Evolutionary conservation across 768 basidiomycete species (phyloP), one percentile per base, ranked within the genome.

Genomic region (Kwoniella heveanensis): DNA sequence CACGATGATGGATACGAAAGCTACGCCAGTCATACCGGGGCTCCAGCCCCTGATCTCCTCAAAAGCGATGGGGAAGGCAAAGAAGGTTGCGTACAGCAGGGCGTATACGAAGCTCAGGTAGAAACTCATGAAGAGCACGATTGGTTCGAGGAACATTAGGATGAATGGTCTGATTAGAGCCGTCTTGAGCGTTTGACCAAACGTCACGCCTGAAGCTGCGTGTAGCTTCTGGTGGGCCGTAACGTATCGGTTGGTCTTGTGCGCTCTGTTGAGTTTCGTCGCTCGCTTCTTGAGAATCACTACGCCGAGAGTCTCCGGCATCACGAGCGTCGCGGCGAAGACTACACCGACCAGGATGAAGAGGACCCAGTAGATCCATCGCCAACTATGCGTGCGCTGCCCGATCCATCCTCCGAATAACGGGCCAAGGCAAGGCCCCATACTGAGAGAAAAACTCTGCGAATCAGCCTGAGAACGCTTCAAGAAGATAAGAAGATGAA

Each of bases 131-230:
- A 66, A 71, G 22, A 73, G 49, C 36, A 73, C 60, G 60, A 73
- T 69, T 1, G 69, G 65, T 48, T 73, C 72, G 29, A 50, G 36
- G 67, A 71, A 70, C 62, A 73, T 65, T 49, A 73, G 51, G 51
- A 64, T 70, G 79, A 92, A 88, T 0, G 91, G 91, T n/a, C 90
- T 84, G 12, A 82, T 78, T 24, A 91, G 78, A 0, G 88, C 83
- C 61, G 80, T 84, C 0, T 65, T 48, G 61, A 91, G 79, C 36
- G 90, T 82, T 0, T 72, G 53, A 4, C 26, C 67, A 21, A 57
- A 62, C 27, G 74, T 72, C 13, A 67, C 57, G 12, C 61, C 50
- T 47, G 68, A 57, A n/a, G 65, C 69, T 1, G 39, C 48, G 17
- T 72, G 69, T 32, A 49, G 21, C 26, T 58, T 58, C 30, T 58